Percentiles rank a stretch among this genome's conserved stretches.
These are phyloP conservation scores for Coemansia nantahalensis DNA, from an alignment of 192 early-diverging fungal genomes.

Conservation along the genomic window DNA sequence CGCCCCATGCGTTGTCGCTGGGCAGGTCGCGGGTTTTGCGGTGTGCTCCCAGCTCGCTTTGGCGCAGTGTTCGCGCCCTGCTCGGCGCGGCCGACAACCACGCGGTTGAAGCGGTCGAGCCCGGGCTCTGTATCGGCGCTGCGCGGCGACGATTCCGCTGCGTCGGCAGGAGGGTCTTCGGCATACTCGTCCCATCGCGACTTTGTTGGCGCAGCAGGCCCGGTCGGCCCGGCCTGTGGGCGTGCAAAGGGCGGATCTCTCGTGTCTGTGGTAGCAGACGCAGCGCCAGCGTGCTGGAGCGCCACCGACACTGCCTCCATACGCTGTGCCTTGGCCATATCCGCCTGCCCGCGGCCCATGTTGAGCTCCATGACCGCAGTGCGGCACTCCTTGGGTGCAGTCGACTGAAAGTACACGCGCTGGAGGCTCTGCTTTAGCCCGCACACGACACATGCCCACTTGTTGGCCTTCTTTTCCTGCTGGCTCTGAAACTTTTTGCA, in stretches of 20 bases:
- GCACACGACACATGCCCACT: constrained; percentile 53
- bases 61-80: neutral
- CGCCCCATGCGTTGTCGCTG: no score
- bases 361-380: constrained; percentile 43
- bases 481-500: constrained; percentile 51
- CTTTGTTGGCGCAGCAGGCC: neutral
- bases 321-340: constrained; percentile 4
- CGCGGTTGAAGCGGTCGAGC: constrained; percentile 14
- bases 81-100: constrained; percentile 11
- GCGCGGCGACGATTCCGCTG: neutral
- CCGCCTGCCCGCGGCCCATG: constrained; percentile 32
- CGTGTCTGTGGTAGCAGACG: neutral
- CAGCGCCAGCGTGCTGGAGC: neutral
- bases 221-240: no score
- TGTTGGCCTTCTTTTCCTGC: constrained; percentile 47
- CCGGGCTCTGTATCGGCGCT: neutral
- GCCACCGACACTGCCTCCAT: neutral
- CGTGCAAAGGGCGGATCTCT: no score
- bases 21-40: neutral
- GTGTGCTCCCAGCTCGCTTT: neutral
- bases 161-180: neutral
- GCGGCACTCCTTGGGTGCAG: constrained; percentile 41
- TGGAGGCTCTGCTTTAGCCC: constrained; percentile 45
- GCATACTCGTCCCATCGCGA: constrained; percentile 30
- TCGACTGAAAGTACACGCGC: constrained; percentile 44